These are phyloP conservation scores for Irpex lacteus DNA, from an alignment of 1,284 basidiomycete genomes.

Conservation along the genomic window DNA sequence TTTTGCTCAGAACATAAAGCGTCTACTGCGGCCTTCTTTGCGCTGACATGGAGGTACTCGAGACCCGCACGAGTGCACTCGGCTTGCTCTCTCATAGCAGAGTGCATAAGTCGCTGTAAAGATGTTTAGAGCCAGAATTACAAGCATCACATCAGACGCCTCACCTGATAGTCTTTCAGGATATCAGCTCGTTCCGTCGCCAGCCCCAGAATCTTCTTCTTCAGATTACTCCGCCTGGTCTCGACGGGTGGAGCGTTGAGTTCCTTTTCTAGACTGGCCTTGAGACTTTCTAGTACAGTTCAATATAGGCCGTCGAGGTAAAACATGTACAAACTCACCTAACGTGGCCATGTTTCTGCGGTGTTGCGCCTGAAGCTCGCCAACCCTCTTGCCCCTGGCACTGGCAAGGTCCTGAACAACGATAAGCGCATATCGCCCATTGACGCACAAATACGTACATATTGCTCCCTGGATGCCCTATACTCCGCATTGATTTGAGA, in stretches of 20 bases:
- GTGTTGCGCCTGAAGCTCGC: too few relatives aligned
- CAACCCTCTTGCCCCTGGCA: too few relatives aligned
- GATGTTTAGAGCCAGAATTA: background rate
- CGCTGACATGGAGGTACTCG: constrained; percentile 61
- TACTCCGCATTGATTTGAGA: constrained; percentile 34
- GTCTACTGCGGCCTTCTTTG: constrained; percentile 64
- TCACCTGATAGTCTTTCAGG: constrained; percentile 57
- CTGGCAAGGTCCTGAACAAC: too few relatives aligned
- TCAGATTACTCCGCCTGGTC: constrained; percentile 47
- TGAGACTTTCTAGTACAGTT: constrained; percentile 33
- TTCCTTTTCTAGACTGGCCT: constrained; percentile 40
- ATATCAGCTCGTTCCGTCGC: constrained; percentile 54
- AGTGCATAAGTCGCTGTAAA: constrained; percentile 49
- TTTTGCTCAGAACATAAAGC: constrained; percentile 55
- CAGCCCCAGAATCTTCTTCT: constrained; percentile 44
- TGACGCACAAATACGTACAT: constrained; percentile 31
- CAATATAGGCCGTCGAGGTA: background rate
- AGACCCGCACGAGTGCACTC: constrained; percentile 58
- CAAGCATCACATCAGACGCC: constrained; percentile 21
- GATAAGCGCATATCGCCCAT: background rate
- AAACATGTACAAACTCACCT: constrained; percentile 34
- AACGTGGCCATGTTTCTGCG: constrained; percentile 19
- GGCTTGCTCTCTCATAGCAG: constrained; percentile 54
- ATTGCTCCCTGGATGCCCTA: constrained; percentile 34
- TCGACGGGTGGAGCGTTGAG: constrained; percentile 56